Percentiles rank a stretch among this genome's conserved stretches.
phyloP scores from a whole-genome alignment of 805 yeast genomes.

The Pichia ethanolica region DNA sequence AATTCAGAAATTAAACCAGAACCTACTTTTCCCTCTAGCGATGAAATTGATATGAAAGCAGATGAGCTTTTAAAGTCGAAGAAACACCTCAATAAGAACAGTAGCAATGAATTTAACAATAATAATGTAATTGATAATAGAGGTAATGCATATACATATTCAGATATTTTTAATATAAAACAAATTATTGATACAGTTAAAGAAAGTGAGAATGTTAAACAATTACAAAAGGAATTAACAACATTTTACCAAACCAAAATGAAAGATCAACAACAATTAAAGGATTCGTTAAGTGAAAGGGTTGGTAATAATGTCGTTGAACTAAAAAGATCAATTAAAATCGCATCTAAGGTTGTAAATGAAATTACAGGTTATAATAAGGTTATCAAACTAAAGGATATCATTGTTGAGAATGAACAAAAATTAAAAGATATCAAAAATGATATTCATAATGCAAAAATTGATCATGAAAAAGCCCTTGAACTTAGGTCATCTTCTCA shows the following conservation, averaged over 20 bases:
- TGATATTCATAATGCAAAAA: slow-evolving; percentile 42
- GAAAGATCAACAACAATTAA: slow-evolving; percentile 24
- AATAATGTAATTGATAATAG: background rate
- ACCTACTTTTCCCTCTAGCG: background rate
- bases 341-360: slow-evolving; percentile 65
- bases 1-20: too few relatives aligned
- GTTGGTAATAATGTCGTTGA: slow-evolving; percentile 46
- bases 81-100: too few relatives aligned
- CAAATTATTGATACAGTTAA: slow-evolving; percentile 22
- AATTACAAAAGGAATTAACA: slow-evolving; percentile 25
- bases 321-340: slow-evolving; percentile 47
- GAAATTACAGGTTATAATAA: slow-evolving; percentile 88
- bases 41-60: too few relatives aligned
- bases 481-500: slow-evolving; percentile 63
- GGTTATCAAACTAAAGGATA: slow-evolving; percentile 61
- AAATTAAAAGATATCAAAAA: slow-evolving; percentile 42
- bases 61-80: too few relatives aligned
- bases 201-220: slow-evolving; percentile 28
- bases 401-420: slow-evolving; percentile 51
- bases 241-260: slow-evolving; percentile 21
- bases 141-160: slow-evolving; percentile 1
- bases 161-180: slow-evolving; percentile 11
- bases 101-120: background rate
- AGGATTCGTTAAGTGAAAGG: slow-evolving; percentile 32
- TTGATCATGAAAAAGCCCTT: slow-evolving; percentile 51